Evolutionary conservation across 2,329 filamentous ascomycete genomes (phyloP).

Genomic region (Fusarium fujikuroi): DNA sequence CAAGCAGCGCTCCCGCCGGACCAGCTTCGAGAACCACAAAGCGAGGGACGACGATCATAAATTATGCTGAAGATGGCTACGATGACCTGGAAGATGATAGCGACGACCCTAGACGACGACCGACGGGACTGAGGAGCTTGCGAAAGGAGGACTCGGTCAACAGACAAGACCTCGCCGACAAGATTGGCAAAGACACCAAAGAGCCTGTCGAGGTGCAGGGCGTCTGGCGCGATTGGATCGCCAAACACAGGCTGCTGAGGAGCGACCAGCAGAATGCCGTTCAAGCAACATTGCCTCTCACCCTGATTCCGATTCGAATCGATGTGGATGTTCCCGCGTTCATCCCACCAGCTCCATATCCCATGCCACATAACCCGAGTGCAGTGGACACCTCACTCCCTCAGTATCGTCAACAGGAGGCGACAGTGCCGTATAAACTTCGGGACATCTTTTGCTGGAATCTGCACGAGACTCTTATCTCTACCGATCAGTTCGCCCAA

Average conservation of each 20-base stretch:
- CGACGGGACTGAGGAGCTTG: conserved; percentile 85
- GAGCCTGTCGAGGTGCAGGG: conserved; percentile 86
- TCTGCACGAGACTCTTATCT: conserved; percentile 91
- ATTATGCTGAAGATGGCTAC: conserved; percentile 96
- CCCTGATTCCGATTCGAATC: conserved; percentile 94
- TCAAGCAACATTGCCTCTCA: conserved; percentile 82
- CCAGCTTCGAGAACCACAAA: conserved; percentile 88
- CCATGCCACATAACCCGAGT: conserved; percentile 66
- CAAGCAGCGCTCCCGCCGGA: conserved; percentile 72
- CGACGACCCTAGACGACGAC: conserved; percentile 79
- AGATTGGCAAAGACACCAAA: conserved; percentile 83
- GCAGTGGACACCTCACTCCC: conserved; percentile 77
- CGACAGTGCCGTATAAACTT: conserved; percentile 84
- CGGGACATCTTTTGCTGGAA: conserved; percentile 99
- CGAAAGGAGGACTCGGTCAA: conserved; percentile 77
- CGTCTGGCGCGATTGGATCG: conserved; percentile 96
- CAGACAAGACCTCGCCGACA: conserved; percentile 74
- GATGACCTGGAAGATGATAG: conserved; percentile 82
- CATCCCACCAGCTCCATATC: conserved; percentile 72
- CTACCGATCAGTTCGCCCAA: conserved; percentile 95
- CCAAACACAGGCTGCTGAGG: conserved; percentile 69
- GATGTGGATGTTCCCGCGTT: conserved; percentile 91
- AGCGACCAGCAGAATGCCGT: conserved; percentile 70
- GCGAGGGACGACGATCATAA: conserved; percentile 94
- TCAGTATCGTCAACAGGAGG: conserved; percentile 82